These are phyloP conservation scores for Dipteronia dyeriana DNA, from an alignment of 345 rosid genomes.

Conservation along the genomic window DNA sequence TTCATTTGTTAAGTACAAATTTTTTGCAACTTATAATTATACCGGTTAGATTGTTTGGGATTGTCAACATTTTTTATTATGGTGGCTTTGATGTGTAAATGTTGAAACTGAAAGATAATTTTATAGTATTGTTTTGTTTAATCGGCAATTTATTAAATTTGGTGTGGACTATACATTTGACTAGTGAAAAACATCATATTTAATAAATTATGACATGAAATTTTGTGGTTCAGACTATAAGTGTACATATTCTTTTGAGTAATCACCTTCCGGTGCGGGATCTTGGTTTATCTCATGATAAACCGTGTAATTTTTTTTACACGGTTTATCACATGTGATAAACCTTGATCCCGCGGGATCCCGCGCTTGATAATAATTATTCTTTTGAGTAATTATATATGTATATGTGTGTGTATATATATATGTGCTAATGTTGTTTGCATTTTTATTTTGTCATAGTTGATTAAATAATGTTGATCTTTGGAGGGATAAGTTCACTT, in stretches of 20 bases:
- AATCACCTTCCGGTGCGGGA: neutral
- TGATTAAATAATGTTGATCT: too few relatives aligned
- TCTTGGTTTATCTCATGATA: too few relatives aligned
- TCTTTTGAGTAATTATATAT: neutral
- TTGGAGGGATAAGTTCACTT: too few relatives aligned
- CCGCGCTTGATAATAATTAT: neutral
- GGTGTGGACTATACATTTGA: neutral
- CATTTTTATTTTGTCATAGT: too few relatives aligned
- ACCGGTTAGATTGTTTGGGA: neutral
- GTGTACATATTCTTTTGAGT: neutral
- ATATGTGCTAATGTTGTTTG: neutral
- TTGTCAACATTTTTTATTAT: constrained; percentile 10
- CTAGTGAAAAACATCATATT: neutral
- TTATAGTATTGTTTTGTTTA: neutral
- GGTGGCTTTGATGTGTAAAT: neutral
- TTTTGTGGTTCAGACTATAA: neutral
- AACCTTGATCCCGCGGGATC: too few relatives aligned
- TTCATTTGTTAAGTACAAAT: too few relatives aligned
- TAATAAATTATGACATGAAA: neutral
- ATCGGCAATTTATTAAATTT: neutral
- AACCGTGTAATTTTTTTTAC: too few relatives aligned
- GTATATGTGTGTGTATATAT: too few relatives aligned
- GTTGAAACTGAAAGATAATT: neutral
- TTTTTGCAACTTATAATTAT: neutral
- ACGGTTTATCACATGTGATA: too few relatives aligned